A percentile compares a stretch with the other conserved stretches of the same genome.
phyloP scores from a whole-genome alignment of 805 yeast species.

The Wickerhamiella musiphila region DNA sequence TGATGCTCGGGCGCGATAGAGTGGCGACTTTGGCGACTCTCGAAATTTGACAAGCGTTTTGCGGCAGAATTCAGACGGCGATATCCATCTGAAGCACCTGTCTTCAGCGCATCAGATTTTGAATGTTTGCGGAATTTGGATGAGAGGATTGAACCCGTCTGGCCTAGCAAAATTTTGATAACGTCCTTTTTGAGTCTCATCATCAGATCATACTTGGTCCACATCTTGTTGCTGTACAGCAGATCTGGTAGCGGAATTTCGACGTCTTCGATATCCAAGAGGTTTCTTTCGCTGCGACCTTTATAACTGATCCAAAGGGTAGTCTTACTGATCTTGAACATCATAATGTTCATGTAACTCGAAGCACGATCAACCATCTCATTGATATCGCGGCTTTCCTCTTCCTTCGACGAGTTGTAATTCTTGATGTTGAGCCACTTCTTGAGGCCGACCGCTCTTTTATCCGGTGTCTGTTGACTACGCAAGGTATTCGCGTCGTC shows the following conservation, averaged over 20 bases:
- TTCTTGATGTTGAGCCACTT: neutral
- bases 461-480: neutral
- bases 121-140: conserved; percentile 38
- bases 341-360: conserved; percentile 48
- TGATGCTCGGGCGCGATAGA: too few species aligned
- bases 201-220: conserved; percentile 57
- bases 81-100: too few species aligned
- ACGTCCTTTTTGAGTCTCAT: conserved; percentile 38
- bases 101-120: neutral
- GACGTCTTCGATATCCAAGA: conserved; percentile 65
- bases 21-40: too few species aligned
- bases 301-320: conserved; percentile 54
- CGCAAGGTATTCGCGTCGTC: conserved; percentile 4
- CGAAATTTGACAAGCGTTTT: too few species aligned
- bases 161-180: conserved; percentile 23
- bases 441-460: neutral
- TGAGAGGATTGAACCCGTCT: conserved; percentile 60
- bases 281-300: conserved; percentile 35
- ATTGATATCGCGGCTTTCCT: conserved; percentile 24
- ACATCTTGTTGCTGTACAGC: conserved; percentile 40
- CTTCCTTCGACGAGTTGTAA: neutral
- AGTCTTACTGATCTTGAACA: conserved; percentile 34
- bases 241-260: conserved; percentile 47
- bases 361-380: conserved; percentile 66
- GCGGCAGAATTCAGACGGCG: too few species aligned